These are phyloP conservation scores for Puya raimondii DNA, from an alignment of 176 grass and related monocot species.

Conservation along the genomic window DNA sequence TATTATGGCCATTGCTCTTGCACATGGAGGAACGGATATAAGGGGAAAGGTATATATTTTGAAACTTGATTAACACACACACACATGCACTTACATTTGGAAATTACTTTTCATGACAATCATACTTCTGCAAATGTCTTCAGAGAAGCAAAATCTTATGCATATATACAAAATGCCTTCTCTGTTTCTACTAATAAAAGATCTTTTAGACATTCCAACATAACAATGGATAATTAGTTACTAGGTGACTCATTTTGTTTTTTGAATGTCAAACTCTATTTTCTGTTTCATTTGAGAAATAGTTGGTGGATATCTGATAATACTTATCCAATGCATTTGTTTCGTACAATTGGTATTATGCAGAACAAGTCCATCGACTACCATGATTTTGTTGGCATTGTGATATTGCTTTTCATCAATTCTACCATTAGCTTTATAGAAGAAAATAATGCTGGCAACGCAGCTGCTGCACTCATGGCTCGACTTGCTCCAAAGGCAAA, in stretches of 20 bases:
- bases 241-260: too few species aligned
- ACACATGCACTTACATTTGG: too few species aligned
- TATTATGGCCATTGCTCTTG: slow-evolving; percentile 65
- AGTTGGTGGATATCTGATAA: too few species aligned
- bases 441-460: slow-evolving; percentile 70
- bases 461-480: slow-evolving; percentile 62
- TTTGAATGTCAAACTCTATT: too few species aligned
- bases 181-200: too few species aligned
- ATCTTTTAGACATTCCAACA: too few species aligned
- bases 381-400: slow-evolving; percentile 52
- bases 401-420: slow-evolving; percentile 52
- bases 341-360: not conserved
- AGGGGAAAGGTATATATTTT: slow-evolving; percentile 21
- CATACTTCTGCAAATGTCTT: too few species aligned
- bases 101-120: too few species aligned
- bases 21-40: slow-evolving; percentile 22
- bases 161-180: too few species aligned
- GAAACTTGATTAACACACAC: not conserved
- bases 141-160: too few species aligned
- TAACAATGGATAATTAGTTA: not conserved
- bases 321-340: not conserved
- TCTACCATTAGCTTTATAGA: slow-evolving; percentile 71
- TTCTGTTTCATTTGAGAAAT: too few species aligned
- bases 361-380: slow-evolving; percentile 35
- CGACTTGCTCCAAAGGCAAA: slow-evolving; percentile 55